Conservation (phyloP, 495 filamentous ascomycete genomes). For the Annulohypoxylon moriforme region DNA sequence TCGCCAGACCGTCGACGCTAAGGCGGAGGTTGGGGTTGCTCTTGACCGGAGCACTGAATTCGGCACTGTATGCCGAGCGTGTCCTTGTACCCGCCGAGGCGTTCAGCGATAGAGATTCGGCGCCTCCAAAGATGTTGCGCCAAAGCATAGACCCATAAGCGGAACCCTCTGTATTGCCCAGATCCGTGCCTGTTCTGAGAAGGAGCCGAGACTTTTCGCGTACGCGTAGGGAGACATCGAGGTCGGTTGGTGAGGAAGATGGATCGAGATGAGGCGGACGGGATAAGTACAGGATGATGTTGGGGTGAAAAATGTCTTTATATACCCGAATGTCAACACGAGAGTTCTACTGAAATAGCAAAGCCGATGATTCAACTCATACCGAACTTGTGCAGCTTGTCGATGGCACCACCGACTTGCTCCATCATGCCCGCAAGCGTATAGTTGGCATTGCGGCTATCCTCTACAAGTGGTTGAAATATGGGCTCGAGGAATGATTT, state of each 20-base stretch:
- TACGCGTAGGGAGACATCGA: constrained; percentile 80
- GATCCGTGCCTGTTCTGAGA: constrained; percentile 90
- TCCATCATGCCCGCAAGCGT: constrained; percentile 81
- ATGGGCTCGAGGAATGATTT: constrained; percentile 80
- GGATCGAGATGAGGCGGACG: constrained; percentile 69
- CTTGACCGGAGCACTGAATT: constrained; percentile 79
- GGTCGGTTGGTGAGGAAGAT: constrained; percentile 72
- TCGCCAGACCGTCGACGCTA: constrained; percentile 80
- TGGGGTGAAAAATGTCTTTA: constrained; percentile 85
- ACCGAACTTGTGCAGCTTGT: constrained; percentile 87
- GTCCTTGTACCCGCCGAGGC: constrained; percentile 90
- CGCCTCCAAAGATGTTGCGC: constrained; percentile 94
- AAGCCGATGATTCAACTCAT: constrained; percentile 37
- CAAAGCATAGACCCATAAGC: constrained; percentile 85
- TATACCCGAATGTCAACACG: constrained; percentile 22
- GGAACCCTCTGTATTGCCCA: constrained; percentile 90
- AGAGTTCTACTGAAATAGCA: constrained; percentile 4
- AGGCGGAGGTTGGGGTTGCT: constrained; percentile 83
- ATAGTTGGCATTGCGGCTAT: constrained; percentile 71
- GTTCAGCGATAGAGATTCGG: constrained; percentile 84
- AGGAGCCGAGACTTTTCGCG: constrained; percentile 81
- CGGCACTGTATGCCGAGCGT: constrained; percentile 85
- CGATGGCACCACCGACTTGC: constrained; percentile 72
- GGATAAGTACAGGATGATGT: constrained; percentile 83
- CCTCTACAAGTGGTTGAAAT: constrained; percentile 79